Evolutionary conservation across 371 early-diverging fungal species (phyloP).

Genomic region (Mucor mucedo): DNA sequence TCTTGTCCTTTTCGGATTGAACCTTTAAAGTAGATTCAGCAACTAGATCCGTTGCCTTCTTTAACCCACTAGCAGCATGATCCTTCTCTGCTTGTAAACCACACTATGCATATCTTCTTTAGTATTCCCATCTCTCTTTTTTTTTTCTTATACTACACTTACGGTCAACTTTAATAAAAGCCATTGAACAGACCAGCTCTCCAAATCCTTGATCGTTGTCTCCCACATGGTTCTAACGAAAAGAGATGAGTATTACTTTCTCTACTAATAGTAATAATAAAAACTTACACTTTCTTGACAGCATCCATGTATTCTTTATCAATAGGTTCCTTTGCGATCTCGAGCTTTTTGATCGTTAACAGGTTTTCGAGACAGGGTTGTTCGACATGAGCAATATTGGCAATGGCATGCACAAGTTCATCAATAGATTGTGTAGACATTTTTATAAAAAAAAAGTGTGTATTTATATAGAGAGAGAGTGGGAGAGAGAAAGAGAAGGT

Average conservation of each 20-base stretch:
- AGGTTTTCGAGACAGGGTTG: conserved; percentile 37
- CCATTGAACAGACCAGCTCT: conserved; percentile 51
- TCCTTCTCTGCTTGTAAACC: conserved; percentile 34
- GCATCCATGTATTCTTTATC: conserved; percentile 41
- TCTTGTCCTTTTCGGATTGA: conserved; percentile 33
- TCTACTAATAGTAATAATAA: no score
- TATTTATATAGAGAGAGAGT: no score
- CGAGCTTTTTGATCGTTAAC: conserved; percentile 32
- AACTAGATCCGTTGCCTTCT: conserved; percentile 35
- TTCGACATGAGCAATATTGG: conserved; percentile 47
- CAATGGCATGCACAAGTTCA: conserved; percentile 43
- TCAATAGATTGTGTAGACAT: conserved; percentile 31
- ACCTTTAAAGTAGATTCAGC: conserved; percentile 34
- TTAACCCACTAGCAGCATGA: conserved; percentile 29
- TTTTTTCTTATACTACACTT: conserved; percentile 15
- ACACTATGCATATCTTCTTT: conserved; percentile 32
- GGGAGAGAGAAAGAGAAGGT: no score
- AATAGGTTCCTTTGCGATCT: conserved; percentile 37
- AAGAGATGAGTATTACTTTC: not conserved
- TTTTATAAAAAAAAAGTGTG: not conserved
- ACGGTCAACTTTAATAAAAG: conserved; percentile 39
- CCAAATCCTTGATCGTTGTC: conserved; percentile 30
- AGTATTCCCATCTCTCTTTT: not conserved
- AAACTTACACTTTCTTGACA: conserved; percentile 46
- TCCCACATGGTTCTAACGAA: conserved; percentile 41